phyloP scores from a whole-genome alignment of 116 monocot genomes.

The Phalaenopsis hybrid region DNA sequence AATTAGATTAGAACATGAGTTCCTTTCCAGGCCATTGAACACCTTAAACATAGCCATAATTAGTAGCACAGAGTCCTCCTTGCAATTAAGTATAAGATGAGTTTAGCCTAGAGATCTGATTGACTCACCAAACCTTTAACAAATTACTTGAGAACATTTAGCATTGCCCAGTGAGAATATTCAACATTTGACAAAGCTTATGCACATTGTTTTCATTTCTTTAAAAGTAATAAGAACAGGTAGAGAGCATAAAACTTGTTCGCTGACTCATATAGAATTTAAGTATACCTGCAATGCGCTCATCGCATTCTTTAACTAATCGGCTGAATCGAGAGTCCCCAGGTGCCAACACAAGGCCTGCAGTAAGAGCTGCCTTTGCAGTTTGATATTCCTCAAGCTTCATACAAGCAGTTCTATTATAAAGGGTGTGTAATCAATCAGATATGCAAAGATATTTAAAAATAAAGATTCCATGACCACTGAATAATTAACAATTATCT shows the following conservation, averaged over 20 bases:
- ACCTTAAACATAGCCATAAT: neutral
- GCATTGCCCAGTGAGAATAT: neutral
- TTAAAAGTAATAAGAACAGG: neutral
- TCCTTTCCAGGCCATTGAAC: neutral
- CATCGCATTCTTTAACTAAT: conserved; percentile 72
- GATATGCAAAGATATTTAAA: neutral
- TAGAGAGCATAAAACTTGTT: neutral
- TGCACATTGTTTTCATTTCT: neutral
- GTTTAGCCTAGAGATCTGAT: neutral
- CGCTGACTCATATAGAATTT: neutral
- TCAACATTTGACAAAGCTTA: conserved; percentile 3
- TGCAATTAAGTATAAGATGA: neutral
- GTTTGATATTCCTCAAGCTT: conserved; percentile 87
- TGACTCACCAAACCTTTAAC: neutral
- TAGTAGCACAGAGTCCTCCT: neutral
- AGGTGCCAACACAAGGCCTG: conserved; percentile 45
- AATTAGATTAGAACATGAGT: neutral
- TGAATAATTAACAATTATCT: neutral
- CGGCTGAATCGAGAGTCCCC: conserved; percentile 63
- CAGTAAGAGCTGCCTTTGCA: conserved; percentile 71
- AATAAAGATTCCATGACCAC: neutral
- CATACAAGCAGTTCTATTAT: conserved; percentile 66
- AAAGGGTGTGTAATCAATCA: neutral
- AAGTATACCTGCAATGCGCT: conserved; percentile 60
- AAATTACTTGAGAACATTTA: neutral